Evolutionary conservation across 2,329 filamentous ascomycete species (phyloP).

Genomic region (Nannizziopsis arthrosporioides): DNA sequence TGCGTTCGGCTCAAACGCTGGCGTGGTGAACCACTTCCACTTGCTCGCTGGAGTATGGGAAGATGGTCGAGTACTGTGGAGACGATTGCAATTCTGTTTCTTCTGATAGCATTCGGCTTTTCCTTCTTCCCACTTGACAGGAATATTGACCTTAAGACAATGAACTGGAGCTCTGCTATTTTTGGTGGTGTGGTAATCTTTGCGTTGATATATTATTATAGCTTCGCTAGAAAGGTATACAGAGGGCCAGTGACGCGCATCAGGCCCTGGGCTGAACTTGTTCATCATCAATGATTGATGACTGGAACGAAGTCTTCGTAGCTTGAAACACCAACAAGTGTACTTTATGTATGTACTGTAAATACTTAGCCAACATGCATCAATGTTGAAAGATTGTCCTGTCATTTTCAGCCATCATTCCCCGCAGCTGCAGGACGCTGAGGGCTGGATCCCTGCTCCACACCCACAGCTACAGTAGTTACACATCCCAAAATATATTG

Average conservation of each 20-base stretch:
- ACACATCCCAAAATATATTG: too few relatives aligned
- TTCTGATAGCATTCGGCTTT: conserved; percentile 13
- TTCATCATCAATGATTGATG: not conserved
- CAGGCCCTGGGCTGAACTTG: conserved; percentile 14
- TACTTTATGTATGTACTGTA: too few relatives aligned
- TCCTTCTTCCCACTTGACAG: conserved; percentile 14
- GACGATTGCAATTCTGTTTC: conserved; percentile 12
- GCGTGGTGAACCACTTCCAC: conserved; percentile 32
- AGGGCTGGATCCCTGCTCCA: too few relatives aligned
- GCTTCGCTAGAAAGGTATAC: conserved; percentile 24
- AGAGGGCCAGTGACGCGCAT: conserved; percentile 19
- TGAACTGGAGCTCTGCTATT: conserved; percentile 30
- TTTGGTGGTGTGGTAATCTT: conserved; percentile 32
- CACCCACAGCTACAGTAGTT: too few relatives aligned
- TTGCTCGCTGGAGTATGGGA: conserved; percentile 37
- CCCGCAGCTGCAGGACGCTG: too few relatives aligned
- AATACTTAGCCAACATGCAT: too few relatives aligned
- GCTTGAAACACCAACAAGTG: too few relatives aligned
- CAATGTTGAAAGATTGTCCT: too few relatives aligned
- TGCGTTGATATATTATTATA: conserved; percentile 30
- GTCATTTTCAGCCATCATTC: too few relatives aligned
- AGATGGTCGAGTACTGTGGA: conserved; percentile 22
- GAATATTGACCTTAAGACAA: conserved; percentile 6
- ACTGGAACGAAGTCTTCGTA: too few relatives aligned
- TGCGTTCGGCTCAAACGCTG: conserved; percentile 37